These are phyloP conservation scores for Passalora sequoiae DNA, from an alignment of 2,329 filamentous ascomycete genomes.

Conservation along the genomic window DNA sequence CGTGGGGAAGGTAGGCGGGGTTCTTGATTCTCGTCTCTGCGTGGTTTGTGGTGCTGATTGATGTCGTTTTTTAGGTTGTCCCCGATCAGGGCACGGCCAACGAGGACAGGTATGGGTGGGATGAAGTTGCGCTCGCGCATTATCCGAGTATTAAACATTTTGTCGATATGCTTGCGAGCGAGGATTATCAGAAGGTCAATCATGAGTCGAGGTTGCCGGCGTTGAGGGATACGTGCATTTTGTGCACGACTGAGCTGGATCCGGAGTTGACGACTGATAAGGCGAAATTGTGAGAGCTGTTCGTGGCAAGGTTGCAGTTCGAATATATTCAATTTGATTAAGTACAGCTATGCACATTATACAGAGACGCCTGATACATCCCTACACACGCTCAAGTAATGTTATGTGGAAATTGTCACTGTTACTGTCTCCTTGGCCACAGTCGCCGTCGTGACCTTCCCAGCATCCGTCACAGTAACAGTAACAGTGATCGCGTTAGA, in stretches of 20 bases:
- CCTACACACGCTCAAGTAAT: too few species aligned
- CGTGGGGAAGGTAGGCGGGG: slow-evolving; percentile 48
- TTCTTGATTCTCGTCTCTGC: too few species aligned
- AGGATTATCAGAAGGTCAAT: slow-evolving; percentile 58
- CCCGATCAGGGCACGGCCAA: slow-evolving; percentile 27
- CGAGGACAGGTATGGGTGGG: slow-evolving; percentile 43
- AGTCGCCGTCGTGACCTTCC: slow-evolving; percentile 18
- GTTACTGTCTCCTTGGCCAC: slow-evolving; percentile 21
- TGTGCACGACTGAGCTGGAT: slow-evolving; percentile 36
- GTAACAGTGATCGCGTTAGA: slow-evolving; percentile 8
- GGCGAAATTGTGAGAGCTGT: slow-evolving; percentile 14
- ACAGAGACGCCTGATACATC: too few species aligned
- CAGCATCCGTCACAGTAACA: slow-evolving; percentile 21
- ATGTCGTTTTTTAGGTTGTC: slow-evolving; percentile 36
- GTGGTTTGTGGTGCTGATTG: too few species aligned
- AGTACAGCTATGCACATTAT: too few species aligned
- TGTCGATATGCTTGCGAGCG: slow-evolving; percentile 54
- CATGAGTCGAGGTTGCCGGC: slow-evolving; percentile 46
- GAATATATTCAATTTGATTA: too few species aligned
- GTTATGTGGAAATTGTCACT: too few species aligned
- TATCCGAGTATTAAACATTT: slow-evolving; percentile 61
- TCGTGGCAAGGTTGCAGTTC: too few species aligned
- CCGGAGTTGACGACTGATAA: slow-evolving; percentile 19
- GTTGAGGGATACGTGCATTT: slow-evolving; percentile 34
- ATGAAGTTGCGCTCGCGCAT: slow-evolving; percentile 61